Base-by-base conservation (phyloP, 129 eudicot species). In the Ambrosia artemisiifolia region DNA sequence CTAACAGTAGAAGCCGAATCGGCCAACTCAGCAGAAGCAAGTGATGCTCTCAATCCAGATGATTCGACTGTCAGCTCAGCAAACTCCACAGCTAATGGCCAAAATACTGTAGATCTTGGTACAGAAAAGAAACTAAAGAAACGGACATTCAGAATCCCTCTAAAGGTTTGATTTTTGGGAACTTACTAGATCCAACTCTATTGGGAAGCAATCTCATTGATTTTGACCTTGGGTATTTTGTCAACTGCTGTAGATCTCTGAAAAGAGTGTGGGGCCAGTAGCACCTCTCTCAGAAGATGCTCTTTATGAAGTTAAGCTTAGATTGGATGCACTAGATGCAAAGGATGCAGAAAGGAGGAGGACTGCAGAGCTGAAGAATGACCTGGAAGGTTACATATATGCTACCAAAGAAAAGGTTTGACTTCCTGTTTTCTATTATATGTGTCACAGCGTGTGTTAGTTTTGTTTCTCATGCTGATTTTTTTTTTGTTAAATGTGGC, bases 91-190 rank as follows among this genome's bases (percentile, higher is more conserved):
- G 62, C 47, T 46, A 77, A 79, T 69, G 90, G 80, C 67, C 79
- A 82, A 60, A 78, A 65, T 49, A 78, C 75, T 19, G 53, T 69
- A 5, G 87, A 81, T 76, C 88, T 80, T 73, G 96, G 83, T 48
- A 85, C 88, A 4, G 99, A 95, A 71, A 95, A 88, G 96, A 95
- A 95, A 80, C 85, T 95, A 74, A 95, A 95, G 86, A 95, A 88
- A 75, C 80, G 96, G 63, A 91, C 97, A 47, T 88, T 95, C 75
- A 88, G 99, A 73, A 75, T 91, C 78, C 86, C 97, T 64, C 79
- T 95, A 14, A 95, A 95, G 97, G 99, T 78, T 38, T 63, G 59
- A 34, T 44, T 51, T 69, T 19, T 63, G 75, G 54, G 48, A 53
- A 11, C 3, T 64, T 34, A 63, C 11, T 53, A 19, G 14, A 46